Conservation (phyloP, 306 rosid species). For the Fragaria iinumae region DNA sequence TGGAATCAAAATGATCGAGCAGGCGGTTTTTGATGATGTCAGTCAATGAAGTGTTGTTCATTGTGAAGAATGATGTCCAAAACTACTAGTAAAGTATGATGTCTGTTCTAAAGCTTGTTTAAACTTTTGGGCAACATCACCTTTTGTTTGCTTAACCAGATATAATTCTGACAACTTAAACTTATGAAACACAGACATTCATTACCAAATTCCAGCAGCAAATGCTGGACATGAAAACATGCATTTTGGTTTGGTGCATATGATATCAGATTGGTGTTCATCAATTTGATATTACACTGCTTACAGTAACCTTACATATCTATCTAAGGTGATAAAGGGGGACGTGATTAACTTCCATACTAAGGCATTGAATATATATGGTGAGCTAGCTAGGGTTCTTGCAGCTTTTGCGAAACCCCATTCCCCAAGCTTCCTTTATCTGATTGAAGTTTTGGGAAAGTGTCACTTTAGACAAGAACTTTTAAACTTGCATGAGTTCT, state of each 20-base stretch:
- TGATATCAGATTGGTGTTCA: background rate
- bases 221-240: background rate
- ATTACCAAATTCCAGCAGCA: background rate
- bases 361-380: constrained; percentile 14
- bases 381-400: constrained; percentile 1
- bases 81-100: background rate
- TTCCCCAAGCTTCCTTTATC: background rate
- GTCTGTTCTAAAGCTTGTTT: background rate
- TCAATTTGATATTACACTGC: background rate
- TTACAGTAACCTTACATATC: background rate
- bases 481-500: constrained; percentile 15
- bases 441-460: background rate
- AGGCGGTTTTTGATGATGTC: background rate
- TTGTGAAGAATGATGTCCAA: background rate
- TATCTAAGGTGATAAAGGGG: background rate
- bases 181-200: background rate
- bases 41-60: background rate
- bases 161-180: background rate
- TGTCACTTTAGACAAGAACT: background rate
- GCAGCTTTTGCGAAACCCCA: constrained; percentile 19
- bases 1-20: background rate
- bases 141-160: background rate
- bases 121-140: background rate
- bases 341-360: constrained; percentile 10
- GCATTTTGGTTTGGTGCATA: background rate